phyloP scores from a whole-genome alignment of 2,329 filamentous ascomycete species.

The Cladorrhinum sp. region DNA sequence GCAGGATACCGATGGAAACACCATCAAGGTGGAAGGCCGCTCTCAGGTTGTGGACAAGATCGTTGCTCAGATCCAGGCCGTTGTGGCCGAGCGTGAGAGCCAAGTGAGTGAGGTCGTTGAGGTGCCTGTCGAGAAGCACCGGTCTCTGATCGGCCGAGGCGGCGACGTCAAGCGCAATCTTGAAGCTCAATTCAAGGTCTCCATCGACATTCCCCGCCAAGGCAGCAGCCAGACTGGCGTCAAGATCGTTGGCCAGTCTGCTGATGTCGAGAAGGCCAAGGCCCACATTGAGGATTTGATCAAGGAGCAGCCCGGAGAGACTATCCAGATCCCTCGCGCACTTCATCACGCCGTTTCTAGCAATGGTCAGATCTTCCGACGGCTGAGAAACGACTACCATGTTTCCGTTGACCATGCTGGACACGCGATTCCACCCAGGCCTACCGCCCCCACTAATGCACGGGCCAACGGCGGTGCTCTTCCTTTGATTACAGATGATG shows the following conservation, averaged over 20 bases:
- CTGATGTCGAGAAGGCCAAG: slow-evolving; percentile 80
- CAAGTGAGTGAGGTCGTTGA: slow-evolving; percentile 77
- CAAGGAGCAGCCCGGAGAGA: slow-evolving; percentile 86
- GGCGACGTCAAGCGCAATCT: slow-evolving; percentile 83
- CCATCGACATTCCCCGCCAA: slow-evolving; percentile 87
- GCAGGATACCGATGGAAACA: slow-evolving; percentile 75
- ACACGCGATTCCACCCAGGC: slow-evolving; percentile 69
- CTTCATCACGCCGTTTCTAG: slow-evolving; percentile 83
- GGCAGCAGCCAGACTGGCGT: slow-evolving; percentile 79
- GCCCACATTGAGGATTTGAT: slow-evolving; percentile 74
- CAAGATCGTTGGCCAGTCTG: slow-evolving; percentile 77
- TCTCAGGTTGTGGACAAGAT: slow-evolving; percentile 86
- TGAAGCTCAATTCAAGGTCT: slow-evolving; percentile 81
- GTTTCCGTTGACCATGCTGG: slow-evolving; percentile 92
- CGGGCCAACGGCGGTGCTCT: slow-evolving; percentile 61
- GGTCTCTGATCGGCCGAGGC: slow-evolving; percentile 84
- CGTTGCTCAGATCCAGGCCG: slow-evolving; percentile 72
- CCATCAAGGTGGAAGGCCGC: slow-evolving; percentile 84
- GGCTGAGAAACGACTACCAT: slow-evolving; percentile 77
- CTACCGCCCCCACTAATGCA: slow-evolving; percentile 41
- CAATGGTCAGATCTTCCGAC: slow-evolving; percentile 90
- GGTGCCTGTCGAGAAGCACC: slow-evolving; percentile 85
- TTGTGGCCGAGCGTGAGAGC: slow-evolving; percentile 79
- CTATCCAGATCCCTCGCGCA: slow-evolving; percentile 75
- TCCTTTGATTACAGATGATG: slow-evolving; percentile 91